Evolutionary conservation across 2,329 filamentous ascomycete species (phyloP).

Genomic region (Chalaropsis ovoidea): DNA sequence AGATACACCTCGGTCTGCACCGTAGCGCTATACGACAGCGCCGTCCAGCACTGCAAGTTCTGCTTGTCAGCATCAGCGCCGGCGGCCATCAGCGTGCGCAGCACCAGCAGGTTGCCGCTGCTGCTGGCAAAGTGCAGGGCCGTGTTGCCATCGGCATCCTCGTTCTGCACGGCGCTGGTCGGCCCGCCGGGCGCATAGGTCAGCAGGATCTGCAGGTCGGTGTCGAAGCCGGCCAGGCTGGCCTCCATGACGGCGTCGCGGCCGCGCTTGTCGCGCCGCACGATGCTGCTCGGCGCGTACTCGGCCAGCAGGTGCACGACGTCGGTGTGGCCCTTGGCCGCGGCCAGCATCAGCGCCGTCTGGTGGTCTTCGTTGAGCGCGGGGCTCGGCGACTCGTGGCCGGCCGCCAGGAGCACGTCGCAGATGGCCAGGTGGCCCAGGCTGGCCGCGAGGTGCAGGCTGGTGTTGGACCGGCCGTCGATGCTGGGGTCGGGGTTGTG

Average conservation of each 20-base stretch:
- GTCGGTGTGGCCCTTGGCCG: slow-evolving; percentile 57
- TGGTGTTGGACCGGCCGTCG: slow-evolving; percentile 64
- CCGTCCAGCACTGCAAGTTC: slow-evolving; percentile 73
- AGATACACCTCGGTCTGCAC: slow-evolving; percentile 79
- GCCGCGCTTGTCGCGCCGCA: slow-evolving; percentile 55
- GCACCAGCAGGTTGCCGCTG: slow-evolving; percentile 66
- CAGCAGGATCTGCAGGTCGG: slow-evolving; percentile 53
- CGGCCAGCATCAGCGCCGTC: slow-evolving; percentile 72
- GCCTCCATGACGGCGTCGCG: slow-evolving; percentile 64
- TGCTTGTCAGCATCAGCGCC: slow-evolving; percentile 63
- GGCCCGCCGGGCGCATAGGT: slow-evolving; percentile 50
- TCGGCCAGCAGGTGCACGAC: slow-evolving; percentile 62
- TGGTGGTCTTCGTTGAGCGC: slow-evolving; percentile 70
- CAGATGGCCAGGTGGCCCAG: slow-evolving; percentile 61
- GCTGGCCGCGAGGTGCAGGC: slow-evolving; percentile 67
- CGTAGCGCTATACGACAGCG: slow-evolving; percentile 71
- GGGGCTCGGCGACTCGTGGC: slow-evolving; percentile 63
- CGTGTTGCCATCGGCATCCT: slow-evolving; percentile 69
- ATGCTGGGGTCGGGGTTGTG: slow-evolving; percentile 69
- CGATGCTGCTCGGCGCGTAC: slow-evolving; percentile 51
- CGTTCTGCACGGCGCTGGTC: slow-evolving; percentile 43
- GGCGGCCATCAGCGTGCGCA: slow-evolving; percentile 66
- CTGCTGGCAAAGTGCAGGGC: slow-evolving; percentile 78
- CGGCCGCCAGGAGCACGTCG: slow-evolving; percentile 57
- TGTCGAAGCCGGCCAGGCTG: slow-evolving; percentile 50